Evolutionary conservation across 495 filamentous ascomycete species (phyloP).

Genomic region (Lasiosphaeria miniovina): DNA sequence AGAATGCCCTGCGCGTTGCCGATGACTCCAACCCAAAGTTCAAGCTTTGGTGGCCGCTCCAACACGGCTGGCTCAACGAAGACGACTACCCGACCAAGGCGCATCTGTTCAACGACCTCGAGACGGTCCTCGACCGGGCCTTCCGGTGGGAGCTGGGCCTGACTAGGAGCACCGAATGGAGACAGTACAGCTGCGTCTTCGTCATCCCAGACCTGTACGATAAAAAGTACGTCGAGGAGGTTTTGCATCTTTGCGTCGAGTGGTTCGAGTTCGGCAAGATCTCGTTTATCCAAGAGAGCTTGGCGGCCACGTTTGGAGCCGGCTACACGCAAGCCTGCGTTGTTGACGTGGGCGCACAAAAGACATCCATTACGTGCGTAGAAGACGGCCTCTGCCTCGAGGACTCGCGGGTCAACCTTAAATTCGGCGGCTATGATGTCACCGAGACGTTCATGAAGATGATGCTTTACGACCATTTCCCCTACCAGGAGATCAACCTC

Average conservation of each 20-base stretch:
- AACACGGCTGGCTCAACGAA: conserved; percentile 85
- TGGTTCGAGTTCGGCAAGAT: conserved; percentile 84
- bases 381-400: conserved; percentile 95
- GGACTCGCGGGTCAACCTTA: conserved; percentile 86
- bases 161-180: conserved; percentile 73
- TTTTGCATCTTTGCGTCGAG: conserved; percentile 79
- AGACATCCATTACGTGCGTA: conserved; percentile 96
- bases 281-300: conserved; percentile 91
- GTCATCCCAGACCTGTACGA: conserved; percentile 96
- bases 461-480: conserved; percentile 94
- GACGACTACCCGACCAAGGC: conserved; percentile 75
- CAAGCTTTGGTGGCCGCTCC: conserved; percentile 88
- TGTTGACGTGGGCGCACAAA: conserved; percentile 95
- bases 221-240: conserved; percentile 79
- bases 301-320: conserved; percentile 93
- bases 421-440: conserved; percentile 88
- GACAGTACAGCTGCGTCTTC: conserved; percentile 88
- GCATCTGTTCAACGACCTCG: conserved; percentile 78
- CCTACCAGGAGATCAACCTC: conserved; percentile 90
- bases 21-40: conserved; percentile 88
- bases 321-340: conserved; percentile 91
- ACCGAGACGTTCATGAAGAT: conserved; percentile 94
- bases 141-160: conserved; percentile 79
- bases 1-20: conserved; percentile 77
- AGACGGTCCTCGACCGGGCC: conserved; percentile 79